Evolutionary conservation across 768 basidiomycete species (phyloP), one percentile per base, ranked within the genome.

Genomic region (Suillus subaureus): DNA sequence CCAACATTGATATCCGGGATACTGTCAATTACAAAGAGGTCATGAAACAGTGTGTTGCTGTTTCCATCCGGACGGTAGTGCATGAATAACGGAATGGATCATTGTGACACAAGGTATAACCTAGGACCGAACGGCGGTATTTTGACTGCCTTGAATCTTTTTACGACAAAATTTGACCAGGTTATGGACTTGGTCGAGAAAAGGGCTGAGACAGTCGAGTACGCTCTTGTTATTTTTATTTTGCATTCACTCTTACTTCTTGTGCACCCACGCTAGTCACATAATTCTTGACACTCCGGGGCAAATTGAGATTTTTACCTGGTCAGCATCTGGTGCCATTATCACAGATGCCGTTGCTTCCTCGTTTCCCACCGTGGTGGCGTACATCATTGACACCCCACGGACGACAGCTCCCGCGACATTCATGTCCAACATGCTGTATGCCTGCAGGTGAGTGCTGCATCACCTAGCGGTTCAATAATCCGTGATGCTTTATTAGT

Each of bases 371-470:
- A 91, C 97, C 2, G 94, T 97, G 40, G 89, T 99, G 42, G 97
- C 97, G 18, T 99, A 99, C 74, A 86, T 99, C 67, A 94, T 99
- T 70, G 97, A 99, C 77, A 99, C 97, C 4, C 97, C 97, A 26
- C 84, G 97, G 67, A 95, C 94, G 23, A 91, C 91, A 0, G 89
- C 94, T 0, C 97, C 97, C 0, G 95, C 97, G 18, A 99, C 97
- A 4, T 99, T 99, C 78, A 99, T 99, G 97, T 93, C 91, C 23
- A 99, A 99, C 78, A 99, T 99, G 97, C 84, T 99, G 51, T 99
- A 99, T 73, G 97, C 97, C 2, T 99, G 97, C 84, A 95, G 93
- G 92, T 92, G 64, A 67, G 85, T 77, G 26, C 63, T 21, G 66
- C 64, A 35, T 55, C n/a, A 21, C 56, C 61, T 33, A 51, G 55